These are phyloP conservation scores for Emmonsia crescens DNA, from an alignment of 2,329 filamentous ascomycete genomes.

Conservation along the genomic window DNA sequence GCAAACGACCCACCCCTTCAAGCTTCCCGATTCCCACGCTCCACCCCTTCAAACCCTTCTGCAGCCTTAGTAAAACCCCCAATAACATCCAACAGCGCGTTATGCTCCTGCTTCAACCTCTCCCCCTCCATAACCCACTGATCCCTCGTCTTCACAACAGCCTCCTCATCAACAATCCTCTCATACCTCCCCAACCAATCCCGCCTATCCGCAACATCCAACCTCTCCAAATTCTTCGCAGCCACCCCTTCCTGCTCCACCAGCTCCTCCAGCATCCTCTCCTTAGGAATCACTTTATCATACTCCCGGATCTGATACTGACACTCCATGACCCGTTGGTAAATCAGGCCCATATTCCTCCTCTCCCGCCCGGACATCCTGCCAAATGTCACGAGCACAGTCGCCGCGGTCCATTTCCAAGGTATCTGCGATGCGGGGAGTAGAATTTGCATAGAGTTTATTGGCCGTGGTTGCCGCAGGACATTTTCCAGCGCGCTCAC, in stretches of 20 bases:
- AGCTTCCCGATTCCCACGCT: not conserved
- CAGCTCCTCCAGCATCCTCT: not conserved
- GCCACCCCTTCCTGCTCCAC: conserved; percentile 2
- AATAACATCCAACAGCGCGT: not conserved
- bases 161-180: conserved; percentile 4
- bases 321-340: conserved; percentile 15
- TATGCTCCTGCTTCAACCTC: conserved; percentile 6
- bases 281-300: conserved; percentile 7
- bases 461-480: conserved; percentile 11
- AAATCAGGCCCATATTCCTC: conserved; percentile 15
- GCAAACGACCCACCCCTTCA: not conserved
- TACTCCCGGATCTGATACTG: conserved; percentile 17
- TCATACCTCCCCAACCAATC: conserved; percentile 4
- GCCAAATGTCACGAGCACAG: conserved; percentile 21
- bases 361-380: conserved; percentile 16
- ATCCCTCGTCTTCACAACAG: conserved; percentile 5
- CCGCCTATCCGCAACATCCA: not conserved
- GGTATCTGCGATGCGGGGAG: conserved; percentile 17
- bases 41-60: not conserved
- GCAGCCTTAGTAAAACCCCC: not conserved
- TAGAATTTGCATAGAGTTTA: conserved; percentile 17
- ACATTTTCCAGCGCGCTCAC: conserved; percentile 15
- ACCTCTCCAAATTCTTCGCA: not conserved
- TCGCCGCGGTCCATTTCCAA: conserved; percentile 20
- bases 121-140: conserved; percentile 8